Percentiles rank a stretch among this genome's conserved stretches.
These are phyloP conservation scores for Tolypocladium tropicale DNA, from an alignment of 2,329 filamentous ascomycete species.

Conservation along the genomic window DNA sequence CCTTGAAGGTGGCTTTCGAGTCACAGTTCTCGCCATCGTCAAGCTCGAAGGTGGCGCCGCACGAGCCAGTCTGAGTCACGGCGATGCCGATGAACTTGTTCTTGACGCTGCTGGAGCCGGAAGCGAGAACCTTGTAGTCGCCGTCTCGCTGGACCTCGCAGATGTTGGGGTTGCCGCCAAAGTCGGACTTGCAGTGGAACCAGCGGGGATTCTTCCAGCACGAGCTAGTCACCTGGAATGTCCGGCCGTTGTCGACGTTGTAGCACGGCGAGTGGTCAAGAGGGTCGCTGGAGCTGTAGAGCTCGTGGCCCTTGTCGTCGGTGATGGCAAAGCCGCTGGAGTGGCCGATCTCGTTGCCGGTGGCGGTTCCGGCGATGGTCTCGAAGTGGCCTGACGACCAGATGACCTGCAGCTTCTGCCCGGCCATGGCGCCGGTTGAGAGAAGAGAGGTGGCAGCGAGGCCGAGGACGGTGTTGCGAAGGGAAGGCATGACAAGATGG, in stretches of 20 bases:
- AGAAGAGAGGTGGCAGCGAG: background rate
- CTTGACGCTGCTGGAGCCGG: background rate
- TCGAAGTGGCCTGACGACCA: background rate
- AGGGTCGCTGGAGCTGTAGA: background rate
- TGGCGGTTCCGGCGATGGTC: background rate
- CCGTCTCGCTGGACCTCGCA: background rate
- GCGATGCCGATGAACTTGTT: background rate
- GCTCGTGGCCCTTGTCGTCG: background rate
- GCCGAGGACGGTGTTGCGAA: background rate
- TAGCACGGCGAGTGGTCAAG: background rate
- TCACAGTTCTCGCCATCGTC: background rate
- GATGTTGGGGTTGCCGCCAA: background rate
- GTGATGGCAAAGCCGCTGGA: background rate
- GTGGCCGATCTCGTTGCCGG: background rate
- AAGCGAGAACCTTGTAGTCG: background rate
- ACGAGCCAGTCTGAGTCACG: background rate
- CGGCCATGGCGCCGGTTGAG: background rate
- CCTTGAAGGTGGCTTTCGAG: background rate
- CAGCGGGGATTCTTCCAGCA: background rate
- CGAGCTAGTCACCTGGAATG: background rate
- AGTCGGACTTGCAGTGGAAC: background rate
- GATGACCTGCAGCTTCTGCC: background rate
- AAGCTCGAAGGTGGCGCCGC: background rate
- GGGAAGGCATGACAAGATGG: background rate
- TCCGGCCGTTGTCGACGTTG: background rate